phyloP scores from a whole-genome alignment of 1,284 basidiomycete species.

The Ustilago lituana region DNA sequence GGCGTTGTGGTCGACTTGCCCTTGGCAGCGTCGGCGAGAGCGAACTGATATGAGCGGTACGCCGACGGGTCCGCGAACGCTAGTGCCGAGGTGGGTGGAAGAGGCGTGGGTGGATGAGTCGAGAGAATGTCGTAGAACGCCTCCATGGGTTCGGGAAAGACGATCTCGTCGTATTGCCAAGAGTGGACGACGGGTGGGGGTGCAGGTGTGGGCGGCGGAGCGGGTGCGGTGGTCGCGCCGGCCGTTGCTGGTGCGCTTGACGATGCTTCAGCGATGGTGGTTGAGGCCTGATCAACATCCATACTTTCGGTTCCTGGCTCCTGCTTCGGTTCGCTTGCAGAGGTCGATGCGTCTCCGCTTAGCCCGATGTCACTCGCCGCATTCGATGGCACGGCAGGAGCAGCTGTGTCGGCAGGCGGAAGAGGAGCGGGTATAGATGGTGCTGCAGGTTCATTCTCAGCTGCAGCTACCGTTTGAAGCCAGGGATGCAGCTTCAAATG shows the following conservation, averaged over 20 bases:
- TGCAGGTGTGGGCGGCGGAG: constrained; percentile 23
- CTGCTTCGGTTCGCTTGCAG: constrained; percentile 8
- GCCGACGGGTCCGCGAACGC: constrained; percentile 54
- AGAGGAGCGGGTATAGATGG: constrained; percentile 41
- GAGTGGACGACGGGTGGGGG: constrained; percentile 74
- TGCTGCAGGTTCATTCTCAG: constrained; percentile 72
- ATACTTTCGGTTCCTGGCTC: constrained; percentile 9
- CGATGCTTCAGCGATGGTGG: constrained; percentile 4
- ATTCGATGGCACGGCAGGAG: constrained; percentile 4
- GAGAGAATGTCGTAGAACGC: constrained; percentile 85
- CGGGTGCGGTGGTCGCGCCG: constrained; percentile 2
- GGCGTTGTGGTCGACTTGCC: background rate
- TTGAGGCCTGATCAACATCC: constrained; percentile 27
- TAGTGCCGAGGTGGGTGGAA: constrained; percentile 54
- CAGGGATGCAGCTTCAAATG: constrained; percentile 97
- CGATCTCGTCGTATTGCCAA: constrained; percentile 99
- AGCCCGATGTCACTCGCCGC: background rate
- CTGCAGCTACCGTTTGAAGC: constrained; percentile 73
- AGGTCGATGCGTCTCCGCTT: background rate
- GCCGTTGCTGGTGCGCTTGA: background rate
- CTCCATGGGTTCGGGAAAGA: constrained; percentile 93
- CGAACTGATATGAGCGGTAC: constrained; percentile 47
- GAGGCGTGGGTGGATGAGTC: constrained; percentile 81
- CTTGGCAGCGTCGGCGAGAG: constrained; percentile 16
- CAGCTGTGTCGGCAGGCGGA: constrained; percentile 32